These are phyloP conservation scores for Lentinula novae-zelandiae DNA, from an alignment of 1,284 basidiomycete genomes.

Conservation along the genomic window DNA sequence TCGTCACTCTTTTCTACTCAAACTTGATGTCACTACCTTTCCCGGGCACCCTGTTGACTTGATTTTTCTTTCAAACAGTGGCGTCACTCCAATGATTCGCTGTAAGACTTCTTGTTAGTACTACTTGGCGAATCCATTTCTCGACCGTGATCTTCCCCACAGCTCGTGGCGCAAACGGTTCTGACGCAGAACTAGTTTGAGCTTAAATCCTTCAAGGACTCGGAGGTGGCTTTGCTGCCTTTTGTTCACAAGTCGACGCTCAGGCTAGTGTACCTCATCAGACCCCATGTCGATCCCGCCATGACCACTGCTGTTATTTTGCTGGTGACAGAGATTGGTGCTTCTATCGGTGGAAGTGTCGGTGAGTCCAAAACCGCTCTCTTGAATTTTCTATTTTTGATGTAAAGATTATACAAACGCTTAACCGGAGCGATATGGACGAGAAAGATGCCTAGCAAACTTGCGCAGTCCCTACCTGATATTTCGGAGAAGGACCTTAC, in stretches of 20 bases:
- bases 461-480: slow-evolving; percentile 50
- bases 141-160: slow-evolving; percentile 23
- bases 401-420: not conserved
- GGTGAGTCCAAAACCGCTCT: slow-evolving; percentile 30
- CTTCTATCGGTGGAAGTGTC: slow-evolving; percentile 66
- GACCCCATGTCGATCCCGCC: slow-evolving; percentile 66
- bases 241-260: slow-evolving; percentile 69
- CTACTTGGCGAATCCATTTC: not conserved
- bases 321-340: slow-evolving; percentile 77
- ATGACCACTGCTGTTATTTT: slow-evolving; percentile 81
- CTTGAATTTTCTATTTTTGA: too few relatives aligned
- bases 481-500: slow-evolving; percentile 32
- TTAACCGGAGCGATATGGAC: slow-evolving; percentile 61
- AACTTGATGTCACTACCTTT: too few relatives aligned
- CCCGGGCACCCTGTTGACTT: too few relatives aligned
- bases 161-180: slow-evolving; percentile 60
- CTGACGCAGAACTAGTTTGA: slow-evolving; percentile 59
- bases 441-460: slow-evolving; percentile 53
- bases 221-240: slow-evolving; percentile 75
- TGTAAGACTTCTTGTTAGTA: not conserved
- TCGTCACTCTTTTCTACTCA: too few relatives aligned
- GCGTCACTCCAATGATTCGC: slow-evolving; percentile 7
- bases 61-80: slow-evolving; percentile 3
- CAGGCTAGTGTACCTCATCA: slow-evolving; percentile 64
- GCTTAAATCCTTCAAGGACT: slow-evolving; percentile 76